Conservation (phyloP, 331 rosid genomes). For the Malus hybrid region DNA sequence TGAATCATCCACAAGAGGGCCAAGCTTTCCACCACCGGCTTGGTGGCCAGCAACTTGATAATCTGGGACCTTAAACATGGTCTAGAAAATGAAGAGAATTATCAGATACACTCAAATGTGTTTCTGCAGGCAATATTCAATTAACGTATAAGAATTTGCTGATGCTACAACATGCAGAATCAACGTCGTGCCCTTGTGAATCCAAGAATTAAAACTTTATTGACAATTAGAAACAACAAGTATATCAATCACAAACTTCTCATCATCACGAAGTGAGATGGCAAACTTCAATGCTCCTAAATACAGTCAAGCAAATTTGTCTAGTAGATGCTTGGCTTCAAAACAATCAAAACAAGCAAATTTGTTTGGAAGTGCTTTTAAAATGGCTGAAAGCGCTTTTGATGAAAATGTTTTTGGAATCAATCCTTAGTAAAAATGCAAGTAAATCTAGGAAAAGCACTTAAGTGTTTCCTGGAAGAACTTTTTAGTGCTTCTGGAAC, state of each 20-base stretch:
- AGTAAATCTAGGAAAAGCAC: too few species aligned
- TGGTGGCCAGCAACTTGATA: conserved; percentile 91
- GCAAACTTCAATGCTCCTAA: neutral
- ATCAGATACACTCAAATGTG: neutral
- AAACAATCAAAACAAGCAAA: neutral
- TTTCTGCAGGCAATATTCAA: neutral
- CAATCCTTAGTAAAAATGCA: too few species aligned
- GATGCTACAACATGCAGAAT: neutral
- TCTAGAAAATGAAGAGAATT: conserved; percentile 1
- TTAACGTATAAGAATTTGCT: neutral
- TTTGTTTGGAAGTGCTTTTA: too few species aligned
- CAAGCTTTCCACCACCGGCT: conserved; percentile 43
- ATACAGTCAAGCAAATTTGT: neutral
- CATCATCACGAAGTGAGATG: neutral
- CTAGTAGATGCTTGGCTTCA: neutral
- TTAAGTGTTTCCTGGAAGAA: too few species aligned
- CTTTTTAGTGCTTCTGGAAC: too few species aligned
- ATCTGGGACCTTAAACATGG: conserved; percentile 64
- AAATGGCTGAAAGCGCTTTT: too few species aligned
- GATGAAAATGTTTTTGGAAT: too few species aligned
- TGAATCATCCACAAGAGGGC: conserved; percentile 72
- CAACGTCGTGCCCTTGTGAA: neutral
- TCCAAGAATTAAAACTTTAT: neutral
- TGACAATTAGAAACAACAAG: neutral
- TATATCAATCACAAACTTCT: neutral